A percentile compares a stretch with the other conserved stretches of the same genome.
Conservation (phyloP, 495 filamentous ascomycete species). For the Xylaria grammica region DNA sequence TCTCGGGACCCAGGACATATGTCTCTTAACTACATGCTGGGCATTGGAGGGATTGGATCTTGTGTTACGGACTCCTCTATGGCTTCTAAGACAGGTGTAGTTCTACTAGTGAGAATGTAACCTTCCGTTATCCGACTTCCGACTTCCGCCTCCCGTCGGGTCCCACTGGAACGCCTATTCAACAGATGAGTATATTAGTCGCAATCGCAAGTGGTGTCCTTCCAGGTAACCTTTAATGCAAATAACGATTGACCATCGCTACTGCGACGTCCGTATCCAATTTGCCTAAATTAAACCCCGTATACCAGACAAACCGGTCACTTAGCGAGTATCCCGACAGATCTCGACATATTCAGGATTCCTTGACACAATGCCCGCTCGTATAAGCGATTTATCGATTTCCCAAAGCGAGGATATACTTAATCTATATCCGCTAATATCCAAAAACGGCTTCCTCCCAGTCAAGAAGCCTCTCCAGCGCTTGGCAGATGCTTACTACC, state of each 20-base stretch:
- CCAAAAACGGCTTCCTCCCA: constrained; percentile 77
- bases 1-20: neutral
- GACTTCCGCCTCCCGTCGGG: neutral
- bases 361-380: neutral
- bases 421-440: constrained; percentile 5
- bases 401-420: neutral
- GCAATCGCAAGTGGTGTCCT: neutral
- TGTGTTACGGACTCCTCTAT: too few relatives aligned
- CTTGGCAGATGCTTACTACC: constrained; percentile 78
- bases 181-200: constrained; percentile 1
- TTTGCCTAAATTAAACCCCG: neutral
- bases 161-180: neutral
- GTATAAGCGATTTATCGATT: neutral
- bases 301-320: too few relatives aligned
- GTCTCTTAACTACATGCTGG: neutral
- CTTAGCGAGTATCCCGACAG: neutral
- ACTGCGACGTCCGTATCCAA: neutral
- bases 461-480: constrained; percentile 66
- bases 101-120: neutral
- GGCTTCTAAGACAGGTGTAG: too few relatives aligned
- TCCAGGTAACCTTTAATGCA: neutral
- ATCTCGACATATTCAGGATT: too few relatives aligned
- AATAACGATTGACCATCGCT: neutral
- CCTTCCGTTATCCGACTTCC: neutral
- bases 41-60: too few relatives aligned